These are phyloP conservation scores for Tetragonia tetragonoides DNA, from an alignment of 148 eudicot species.

Conservation along the genomic window DNA sequence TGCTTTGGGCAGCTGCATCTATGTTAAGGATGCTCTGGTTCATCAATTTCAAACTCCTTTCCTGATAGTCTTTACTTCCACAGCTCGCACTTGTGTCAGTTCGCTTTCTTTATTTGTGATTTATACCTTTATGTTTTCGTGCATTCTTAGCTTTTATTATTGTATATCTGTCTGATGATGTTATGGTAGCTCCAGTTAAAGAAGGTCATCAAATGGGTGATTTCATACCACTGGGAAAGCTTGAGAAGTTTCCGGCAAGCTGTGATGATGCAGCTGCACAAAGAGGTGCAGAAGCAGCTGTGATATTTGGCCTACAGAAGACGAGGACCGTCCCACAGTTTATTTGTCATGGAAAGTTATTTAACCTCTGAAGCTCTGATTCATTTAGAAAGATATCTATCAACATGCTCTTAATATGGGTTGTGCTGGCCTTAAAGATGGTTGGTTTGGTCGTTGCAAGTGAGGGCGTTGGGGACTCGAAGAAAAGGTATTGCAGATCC, in stretches of 20 bases:
- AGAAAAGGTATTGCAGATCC: slow-evolving; percentile 89
- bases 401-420: too few relatives aligned
- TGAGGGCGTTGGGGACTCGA: slow-evolving; percentile 88
- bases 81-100: background rate
- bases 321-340: too few relatives aligned
- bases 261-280: slow-evolving; percentile 75
- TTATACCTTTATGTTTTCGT: background rate
- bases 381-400: too few relatives aligned
- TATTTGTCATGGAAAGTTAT: too few relatives aligned
- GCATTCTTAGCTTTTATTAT: background rate
- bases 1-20: too few relatives aligned
- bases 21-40: too few relatives aligned
- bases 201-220: slow-evolving; percentile 99
- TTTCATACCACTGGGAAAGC: slow-evolving; percentile 86
- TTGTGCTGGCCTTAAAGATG: too few relatives aligned
- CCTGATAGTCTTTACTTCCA: too few relatives aligned
- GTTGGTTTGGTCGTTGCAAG: slow-evolving; percentile 42
- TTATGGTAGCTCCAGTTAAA: slow-evolving; percentile 43
- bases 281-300: slow-evolving; percentile 64
- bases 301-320: too few relatives aligned
- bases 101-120: background rate
- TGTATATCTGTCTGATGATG: background rate
- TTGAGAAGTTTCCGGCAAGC: slow-evolving; percentile 74
- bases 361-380: too few relatives aligned
- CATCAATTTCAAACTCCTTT: too few relatives aligned